Evolutionary conservation across 1,139 yeast genomes (phyloP), one percentile per base, ranked within the genome.

Genomic region (Saccharomycopsis crataegensis): DNA sequence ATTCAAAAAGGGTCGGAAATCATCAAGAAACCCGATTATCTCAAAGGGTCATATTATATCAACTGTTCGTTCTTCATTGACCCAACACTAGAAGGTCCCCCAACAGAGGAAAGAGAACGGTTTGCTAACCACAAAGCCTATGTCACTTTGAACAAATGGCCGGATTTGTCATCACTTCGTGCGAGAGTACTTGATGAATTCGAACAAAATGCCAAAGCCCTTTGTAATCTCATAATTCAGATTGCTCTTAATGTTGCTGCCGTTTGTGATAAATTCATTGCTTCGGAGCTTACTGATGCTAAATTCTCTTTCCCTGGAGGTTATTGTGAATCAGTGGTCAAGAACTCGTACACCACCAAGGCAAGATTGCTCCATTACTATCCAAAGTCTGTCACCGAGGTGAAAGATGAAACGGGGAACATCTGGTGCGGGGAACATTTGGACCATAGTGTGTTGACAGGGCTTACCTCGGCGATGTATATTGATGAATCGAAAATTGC

Each of bases 341-440:
- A 66, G 47, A 65, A 70, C 8, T 78, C 83, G 8, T 77, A 80
- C 14, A 77, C 83, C 42, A 75, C 85, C 31, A 80, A 81, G 61
- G 86, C 86, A 0, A 66, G 86, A 33, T 65, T 82, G 43, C 65
- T 82, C 50, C 85, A 81, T 59, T 82, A 82, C 62, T 80, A 66
- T 62, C 75, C 80, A 52, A 50, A 59, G 17, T 59, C 55, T 41
- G 54, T 55, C 22, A 54, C 49, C 1, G 52, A 56, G 2, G 53
- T 51, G 1, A 58, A 57, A 7, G 58, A 57, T 4, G 64, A 61
- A 43, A 52, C 45, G 4, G 49, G 36, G 6, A 68, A 66, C 43
- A 72, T 73, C 52, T 82, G 87, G 86, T 82, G 87, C 65, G 86
- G 85, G 1, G 83, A 80, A 59, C 87, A 82, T 62, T 61, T 76